Conservation (phyloP, 73 alveolate species). For the Tetrahymena thermophila region DNA sequence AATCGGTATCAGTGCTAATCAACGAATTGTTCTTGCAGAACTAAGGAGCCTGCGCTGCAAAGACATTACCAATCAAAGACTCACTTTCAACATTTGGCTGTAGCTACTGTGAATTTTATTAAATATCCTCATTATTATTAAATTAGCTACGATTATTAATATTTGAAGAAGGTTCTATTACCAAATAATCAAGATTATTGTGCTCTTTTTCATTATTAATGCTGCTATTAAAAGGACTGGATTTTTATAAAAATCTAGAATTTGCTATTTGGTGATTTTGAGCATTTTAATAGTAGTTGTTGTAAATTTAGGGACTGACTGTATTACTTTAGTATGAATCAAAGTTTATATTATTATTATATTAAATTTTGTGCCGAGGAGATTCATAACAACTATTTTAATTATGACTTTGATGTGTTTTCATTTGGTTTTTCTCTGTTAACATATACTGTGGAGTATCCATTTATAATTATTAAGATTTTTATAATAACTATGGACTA, state of each 20-base stretch:
- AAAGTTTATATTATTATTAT: too few relatives aligned
- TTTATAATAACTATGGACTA: neutral
- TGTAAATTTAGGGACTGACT: neutral
- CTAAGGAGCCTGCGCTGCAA: neutral
- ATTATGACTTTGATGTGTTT: neutral
- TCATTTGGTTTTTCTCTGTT: neutral
- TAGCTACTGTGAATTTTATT: too few relatives aligned
- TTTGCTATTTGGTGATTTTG: neutral
- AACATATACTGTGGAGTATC: neutral
- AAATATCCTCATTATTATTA: neutral
- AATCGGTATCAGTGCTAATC: neutral
- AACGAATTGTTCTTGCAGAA: neutral
- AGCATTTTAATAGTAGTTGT: neutral
- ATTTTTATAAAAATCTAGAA: neutral
- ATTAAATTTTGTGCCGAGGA: neutral
- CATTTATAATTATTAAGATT: neutral
- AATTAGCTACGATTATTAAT: too few relatives aligned
- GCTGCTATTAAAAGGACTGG: neutral
- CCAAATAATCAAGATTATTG: neutral
- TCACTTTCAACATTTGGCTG: neutral
- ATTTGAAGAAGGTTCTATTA: neutral
- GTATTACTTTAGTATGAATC: neutral
- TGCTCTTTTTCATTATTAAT: neutral
- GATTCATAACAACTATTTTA: neutral
- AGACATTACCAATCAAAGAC: neutral